Conservation (phyloP, 2,329 filamentous ascomycete genomes). For the Bimuria novae-zelandiae region DNA sequence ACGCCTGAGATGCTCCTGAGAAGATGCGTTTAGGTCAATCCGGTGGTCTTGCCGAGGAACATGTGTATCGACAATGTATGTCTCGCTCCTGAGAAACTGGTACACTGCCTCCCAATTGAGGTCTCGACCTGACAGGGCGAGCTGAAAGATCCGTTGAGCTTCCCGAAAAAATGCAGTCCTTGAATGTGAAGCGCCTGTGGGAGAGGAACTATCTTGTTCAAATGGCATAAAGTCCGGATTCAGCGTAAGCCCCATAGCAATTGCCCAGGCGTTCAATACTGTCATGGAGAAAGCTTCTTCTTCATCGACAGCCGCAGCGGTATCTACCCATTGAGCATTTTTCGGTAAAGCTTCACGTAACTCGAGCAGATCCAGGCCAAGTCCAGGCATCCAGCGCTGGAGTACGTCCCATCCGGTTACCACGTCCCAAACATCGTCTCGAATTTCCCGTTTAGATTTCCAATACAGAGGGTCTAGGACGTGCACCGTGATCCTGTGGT, state of each 20-base stretch:
- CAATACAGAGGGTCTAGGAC: conserved; percentile 15
- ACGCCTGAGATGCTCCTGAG: not conserved
- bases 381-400: not conserved
- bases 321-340: conserved; percentile 7
- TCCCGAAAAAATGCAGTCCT: not conserved
- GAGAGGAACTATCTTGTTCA: not conserved
- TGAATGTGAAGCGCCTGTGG: not conserved
- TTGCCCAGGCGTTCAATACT: conserved; percentile 24
- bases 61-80: conserved; percentile 7
- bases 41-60: conserved; percentile 2
- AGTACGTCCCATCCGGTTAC: conserved; percentile 6
- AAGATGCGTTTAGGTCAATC: conserved; percentile 10
- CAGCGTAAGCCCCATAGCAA: conserved; percentile 21
- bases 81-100: conserved; percentile 14
- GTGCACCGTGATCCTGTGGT: conserved; percentile 4
- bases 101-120: conserved; percentile 19
- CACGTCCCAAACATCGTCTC: not conserved
- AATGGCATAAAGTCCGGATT: conserved; percentile 11
- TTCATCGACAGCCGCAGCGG: conserved; percentile 1
- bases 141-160: conserved; percentile 10
- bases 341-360: not conserved
- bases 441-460: not conserved
- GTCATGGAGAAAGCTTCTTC: conserved; percentile 7
- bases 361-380: not conserved
- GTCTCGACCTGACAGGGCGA: not conserved